Evolutionary conservation across 2,329 filamentous ascomycete genomes (phyloP), one percentile per base, ranked within the genome.

Genomic region (Diplodia intermedia): DNA sequence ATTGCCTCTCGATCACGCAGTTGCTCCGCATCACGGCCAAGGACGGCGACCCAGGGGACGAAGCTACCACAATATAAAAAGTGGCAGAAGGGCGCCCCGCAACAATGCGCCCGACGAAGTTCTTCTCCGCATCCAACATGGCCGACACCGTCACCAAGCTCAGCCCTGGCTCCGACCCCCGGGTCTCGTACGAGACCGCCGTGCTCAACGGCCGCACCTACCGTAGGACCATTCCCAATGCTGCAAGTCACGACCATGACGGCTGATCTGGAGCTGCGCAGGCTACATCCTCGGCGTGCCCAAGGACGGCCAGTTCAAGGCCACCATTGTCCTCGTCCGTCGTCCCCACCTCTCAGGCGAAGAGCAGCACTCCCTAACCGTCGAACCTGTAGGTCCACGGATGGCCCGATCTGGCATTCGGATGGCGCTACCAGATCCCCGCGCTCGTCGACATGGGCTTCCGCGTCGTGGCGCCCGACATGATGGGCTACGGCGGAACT

Each of bases 341-440:
- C 65, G 18, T 53, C 33, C 14, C 26, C 11, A 12, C 20, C 5
- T 15, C 33, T 3, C 38, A 12, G 4, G 11, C 3, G 26, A 15
- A 36, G 18, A 56, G 26, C 23, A 55, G 8, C 9, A 1, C 1
- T 11, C 18, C 15, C n/a, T 52, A 47, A 63, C 60, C 18, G 23
- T 47, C 57, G 2, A 8, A 23, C 36, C 18, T 11, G 60, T 65
- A 86, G 84, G 82, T 91, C 75, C 91, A 93, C 79, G 94, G 94
- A 71, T 96, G 90, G 81, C 94, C 94, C 0, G 93, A 97, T 79
- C 80, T 95, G 20, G 87, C 88, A 9, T 89, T 93, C 75, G 93
- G 91, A 75, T 98, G 94, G 94, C 90, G 94, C 70, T 90, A 92
- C 79, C 94, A 97, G 79, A 91, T 97, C 69, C 93, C 94, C 0